Evolutionary conservation across 2,329 filamentous ascomycete species (phyloP).

Genomic region (Venturiaceae sp.): DNA sequence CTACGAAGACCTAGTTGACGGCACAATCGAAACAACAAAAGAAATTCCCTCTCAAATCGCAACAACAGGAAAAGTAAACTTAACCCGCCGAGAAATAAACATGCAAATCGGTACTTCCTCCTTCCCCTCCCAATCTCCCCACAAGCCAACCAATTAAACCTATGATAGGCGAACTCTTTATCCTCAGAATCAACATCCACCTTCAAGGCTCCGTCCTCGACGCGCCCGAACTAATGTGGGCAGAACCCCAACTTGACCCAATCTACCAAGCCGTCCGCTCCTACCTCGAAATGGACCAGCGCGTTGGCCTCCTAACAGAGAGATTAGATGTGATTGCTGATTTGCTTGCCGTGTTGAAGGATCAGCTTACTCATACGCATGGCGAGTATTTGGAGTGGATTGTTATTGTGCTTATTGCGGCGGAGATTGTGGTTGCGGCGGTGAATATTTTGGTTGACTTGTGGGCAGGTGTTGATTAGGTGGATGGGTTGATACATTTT

Average conservation of each 20-base stretch:
- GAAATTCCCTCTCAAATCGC: conserved; percentile 91
- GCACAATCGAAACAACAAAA: conserved; percentile 87
- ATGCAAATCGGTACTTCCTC: conserved; percentile 74
- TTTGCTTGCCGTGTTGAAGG: conserved; percentile 83
- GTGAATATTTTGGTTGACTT: conserved; percentile 95
- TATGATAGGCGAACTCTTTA: conserved; percentile 63
- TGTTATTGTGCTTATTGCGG: conserved; percentile 86
- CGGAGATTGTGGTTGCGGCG: conserved; percentile 84
- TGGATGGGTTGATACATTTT: not conserved
- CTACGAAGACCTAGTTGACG: conserved; percentile 90
- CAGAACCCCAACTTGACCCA: conserved; percentile 91
- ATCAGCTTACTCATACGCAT: conserved; percentile 79
- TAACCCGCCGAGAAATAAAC: conserved; percentile 86
- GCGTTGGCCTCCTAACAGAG: conserved; percentile 81
- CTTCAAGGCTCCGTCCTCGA: conserved; percentile 94
- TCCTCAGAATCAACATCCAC: conserved; percentile 95
- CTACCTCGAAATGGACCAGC: conserved; percentile 97
- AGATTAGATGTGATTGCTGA: conserved; percentile 89
- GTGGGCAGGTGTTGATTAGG: conserved; percentile 57
- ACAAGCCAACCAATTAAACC: not conserved
- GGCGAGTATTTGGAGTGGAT: conserved; percentile 43
- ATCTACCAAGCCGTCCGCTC: conserved; percentile 92
- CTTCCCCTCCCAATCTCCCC: not conserved
- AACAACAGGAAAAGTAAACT: conserved; percentile 79
- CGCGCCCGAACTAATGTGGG: conserved; percentile 96